phyloP scores from a whole-genome alignment of 148 eudicot species.

The Heliamphora exappendiculata region DNA sequence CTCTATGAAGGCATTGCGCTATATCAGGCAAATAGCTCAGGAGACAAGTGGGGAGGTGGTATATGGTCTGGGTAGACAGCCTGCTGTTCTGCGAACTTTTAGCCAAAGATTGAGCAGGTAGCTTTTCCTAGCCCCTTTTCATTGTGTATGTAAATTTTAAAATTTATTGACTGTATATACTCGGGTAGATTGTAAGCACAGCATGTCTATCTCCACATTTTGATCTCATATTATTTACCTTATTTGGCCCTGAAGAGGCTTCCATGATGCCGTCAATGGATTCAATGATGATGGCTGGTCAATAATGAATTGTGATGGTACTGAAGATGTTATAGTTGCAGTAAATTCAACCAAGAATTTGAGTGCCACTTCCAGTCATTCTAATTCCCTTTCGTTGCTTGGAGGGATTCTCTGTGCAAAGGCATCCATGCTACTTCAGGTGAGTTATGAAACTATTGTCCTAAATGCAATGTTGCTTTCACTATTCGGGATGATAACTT shows the following conservation, averaged over 20 bases:
- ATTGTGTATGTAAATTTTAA: neutral
- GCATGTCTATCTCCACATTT: neutral
- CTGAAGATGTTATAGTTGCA: conserved; percentile 71
- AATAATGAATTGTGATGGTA: conserved; percentile 61
- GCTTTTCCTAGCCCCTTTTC: conserved; percentile 5
- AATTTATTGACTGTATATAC: neutral
- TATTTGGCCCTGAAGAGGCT: conserved; percentile 48
- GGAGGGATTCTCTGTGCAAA: conserved; percentile 91
- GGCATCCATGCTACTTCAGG: conserved; percentile 93
- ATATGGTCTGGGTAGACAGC: conserved; percentile 86
- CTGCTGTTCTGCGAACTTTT: conserved; percentile 84
- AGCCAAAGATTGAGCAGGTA: conserved; percentile 93
- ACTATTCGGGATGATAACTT: too few relatives aligned
- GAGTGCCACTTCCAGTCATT: conserved; percentile 30
- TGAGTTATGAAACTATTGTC: too few relatives aligned
- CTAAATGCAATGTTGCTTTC: too few relatives aligned
- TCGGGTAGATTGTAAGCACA: neutral
- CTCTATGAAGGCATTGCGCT: conserved; percentile 64
- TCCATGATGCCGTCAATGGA: conserved; percentile 87
- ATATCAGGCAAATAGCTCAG: conserved; percentile 84
- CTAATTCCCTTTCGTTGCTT: conserved; percentile 38
- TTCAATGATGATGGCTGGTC: conserved; percentile 92
- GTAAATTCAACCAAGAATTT: conserved; percentile 57
- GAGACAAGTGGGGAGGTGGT: conserved; percentile 95
- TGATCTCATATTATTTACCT: neutral